A percentile compares a stretch with the other conserved stretches of the same genome.
These are phyloP conservation scores for Hirschioporus abietinus DNA, from an alignment of 768 basidiomycete genomes.

Conservation along the genomic window DNA sequence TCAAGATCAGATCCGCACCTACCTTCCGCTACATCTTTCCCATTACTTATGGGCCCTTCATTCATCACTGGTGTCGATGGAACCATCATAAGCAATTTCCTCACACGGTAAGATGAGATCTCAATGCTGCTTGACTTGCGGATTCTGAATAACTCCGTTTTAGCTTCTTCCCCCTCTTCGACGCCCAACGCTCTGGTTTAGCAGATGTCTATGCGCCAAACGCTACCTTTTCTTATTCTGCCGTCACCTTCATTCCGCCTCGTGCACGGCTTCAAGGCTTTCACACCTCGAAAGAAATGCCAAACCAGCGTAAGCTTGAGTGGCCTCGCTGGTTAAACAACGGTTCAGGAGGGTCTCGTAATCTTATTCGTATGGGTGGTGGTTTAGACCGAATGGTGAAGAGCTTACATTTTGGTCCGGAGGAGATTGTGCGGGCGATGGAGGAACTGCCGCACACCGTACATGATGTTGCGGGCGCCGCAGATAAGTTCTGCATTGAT, in stretches of 20 bases:
- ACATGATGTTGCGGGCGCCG: slow-evolving; percentile 75
- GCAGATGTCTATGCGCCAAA: slow-evolving; percentile 71
- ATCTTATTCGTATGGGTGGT: slow-evolving; percentile 61
- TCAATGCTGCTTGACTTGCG: slow-evolving; percentile 10
- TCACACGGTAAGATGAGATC: slow-evolving; percentile 55
- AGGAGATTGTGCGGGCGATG: slow-evolving; percentile 57
- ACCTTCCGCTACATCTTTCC: slow-evolving; percentile 68
- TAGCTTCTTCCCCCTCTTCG: slow-evolving; percentile 85
- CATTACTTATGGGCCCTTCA: slow-evolving; percentile 65
- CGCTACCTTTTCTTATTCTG: slow-evolving; percentile 89
- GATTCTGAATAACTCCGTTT: slow-evolving; percentile 4
- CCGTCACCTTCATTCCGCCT: slow-evolving; percentile 75
- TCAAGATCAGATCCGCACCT: slow-evolving; percentile 35
- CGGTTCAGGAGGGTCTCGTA: slow-evolving; percentile 63
- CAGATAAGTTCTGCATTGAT: slow-evolving; percentile 84
- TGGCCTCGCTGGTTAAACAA: slow-evolving; percentile 68
- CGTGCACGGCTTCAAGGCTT: slow-evolving; percentile 73
- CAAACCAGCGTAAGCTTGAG: slow-evolving; percentile 77
- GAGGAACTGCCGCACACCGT: slow-evolving; percentile 65
- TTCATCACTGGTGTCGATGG: slow-evolving; percentile 73
- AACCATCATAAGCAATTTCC: slow-evolving; percentile 66
- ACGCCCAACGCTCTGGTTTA: slow-evolving; percentile 64
- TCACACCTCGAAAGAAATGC: slow-evolving; percentile 57
- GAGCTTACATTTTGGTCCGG: slow-evolving; percentile 68
- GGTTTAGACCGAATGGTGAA: slow-evolving; percentile 56